Base-by-base conservation (phyloP, 2,329 filamentous ascomycete genomes). In the Capronia coronata region DNA sequence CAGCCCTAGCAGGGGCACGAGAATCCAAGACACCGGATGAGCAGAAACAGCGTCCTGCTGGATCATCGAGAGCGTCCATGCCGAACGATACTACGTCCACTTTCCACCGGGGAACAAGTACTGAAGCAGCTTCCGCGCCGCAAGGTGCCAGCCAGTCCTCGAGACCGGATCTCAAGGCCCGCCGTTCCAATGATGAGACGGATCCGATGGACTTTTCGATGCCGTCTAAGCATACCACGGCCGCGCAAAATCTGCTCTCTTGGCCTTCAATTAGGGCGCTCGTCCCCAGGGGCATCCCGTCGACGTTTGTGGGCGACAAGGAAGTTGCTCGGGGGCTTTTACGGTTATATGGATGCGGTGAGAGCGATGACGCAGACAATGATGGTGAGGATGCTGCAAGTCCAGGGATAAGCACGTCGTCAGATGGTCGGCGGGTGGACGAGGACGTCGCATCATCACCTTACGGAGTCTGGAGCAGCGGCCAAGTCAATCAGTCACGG, bases 181-280 rank as follows among this genome's bases (percentile, higher is more conserved):
- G 48, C 44, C 3, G 70, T 68, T 11, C 76, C 76, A 5, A 70
- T 68, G 10, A 76, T 76, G 46, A 56, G 14, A 1, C 43, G 8
- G 64, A 68, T 23, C 65, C 67, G 22, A 81, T 80, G 40, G 76
- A 82, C 57, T 78, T 86, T 11, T 79, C 84, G 1, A 86, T 94
- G 48, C 86, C 88, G 1, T 79, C 83, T 22, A 87, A 94, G 58
- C 91, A 97, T 63, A 94, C 87, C 0, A 96, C 90, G 0, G 80
- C 88, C n/a, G 89, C 89, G 1, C 87, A 93, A 43, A 79, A 89
- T 55, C 72, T 97, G 14, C 71, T 97, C 22, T 75, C 78, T 40
- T 89, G 85, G 82, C 77, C 77, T 0, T 77, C 82, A 0, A 87
- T 93, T 47, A 69, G 74, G 63, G 69, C 75, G 54, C 64, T 96